Evolutionary conservation across 768 basidiomycete genomes (phyloP), one percentile per base, ranked within the genome.

Genomic region (Trametes villosa): DNA sequence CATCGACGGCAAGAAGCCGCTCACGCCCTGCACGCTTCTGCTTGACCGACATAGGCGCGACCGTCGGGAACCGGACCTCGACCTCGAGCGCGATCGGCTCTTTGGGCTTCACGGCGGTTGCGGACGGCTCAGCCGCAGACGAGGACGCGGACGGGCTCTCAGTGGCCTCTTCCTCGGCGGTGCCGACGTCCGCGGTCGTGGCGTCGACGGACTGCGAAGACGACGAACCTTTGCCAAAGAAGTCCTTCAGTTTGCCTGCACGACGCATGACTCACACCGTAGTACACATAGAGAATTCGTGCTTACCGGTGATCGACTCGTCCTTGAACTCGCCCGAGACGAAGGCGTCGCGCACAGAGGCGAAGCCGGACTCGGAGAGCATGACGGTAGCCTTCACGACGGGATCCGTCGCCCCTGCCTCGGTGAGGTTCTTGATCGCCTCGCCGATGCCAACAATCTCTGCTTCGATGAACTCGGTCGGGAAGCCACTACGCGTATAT

Each of bases 331-430:
- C 91, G 9, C 89, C 93, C 59, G 83, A 86, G 6, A 87, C 86
- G 41, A 94, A 69, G 0, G 93, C 96, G 56, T 92, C 90, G 15
- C 86, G 82, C 34, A 94, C 86, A 3, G 88, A 86, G 6, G 93
- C 78, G 68, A 98, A 89, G 8, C 95, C 94, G 50, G 92, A 92
- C 52, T 95, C 92, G 38, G 92, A 92, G 40, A 98, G 79, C 27
- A 84, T 77, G 51, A 98, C 75, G 0, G 91, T 93, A 18, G 93
- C 88, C 73, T 94, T 95, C 68, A 98, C 81, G 15, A 94, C 85
- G 2, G 94, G 91, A 67, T 95, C 92, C 26, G 83, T 73, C 12
- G 87, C 90, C 9, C 91, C 92, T 1, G 85, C 83, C 47, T 90
- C 89, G 15, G 94, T 96, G 49, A 98, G 81, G 72, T 96, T 97